Base-by-base conservation (phyloP, 805 yeast genomes). In the Pichia sporocuriosa region DNA sequence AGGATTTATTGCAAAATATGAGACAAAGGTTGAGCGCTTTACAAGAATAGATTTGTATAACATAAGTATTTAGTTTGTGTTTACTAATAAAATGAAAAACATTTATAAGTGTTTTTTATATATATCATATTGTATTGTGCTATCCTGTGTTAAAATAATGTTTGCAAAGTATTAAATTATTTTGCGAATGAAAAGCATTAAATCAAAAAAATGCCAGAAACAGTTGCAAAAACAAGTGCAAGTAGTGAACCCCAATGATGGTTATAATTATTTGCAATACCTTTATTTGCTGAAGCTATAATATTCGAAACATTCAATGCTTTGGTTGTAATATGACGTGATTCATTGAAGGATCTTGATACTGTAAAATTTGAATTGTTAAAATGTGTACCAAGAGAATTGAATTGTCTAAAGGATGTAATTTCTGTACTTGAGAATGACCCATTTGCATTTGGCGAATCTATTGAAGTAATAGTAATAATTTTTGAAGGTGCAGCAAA, bases 11-110 rank as follows among this genome's bases (percentile, higher is more conserved):
- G 41, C 77, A 77, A 49, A 88, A 82, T 51, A 90, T 93, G 97
- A 73, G 95, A 52, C 90, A 89, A 57, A 69, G 97, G 45, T 69
- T 90, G 35, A 79, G 72, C 53, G 97, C 96, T 0, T 65, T 90
- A 46, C 97, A 90, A 57, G 73, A 72, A 40, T 77, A 38, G 43
- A 19, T 20, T 6, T 25, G 31, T 26, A 8, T 24, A 15, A 19
- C n/a, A n/a, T n/a, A n/a, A n/a, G n/a, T n/a, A n/a, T n/a, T n/a
- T n/a, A n/a, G n/a, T n/a, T n/a, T n/a, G n/a, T n/a, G n/a, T n/a
- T n/a, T n/a, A n/a, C n/a, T n/a, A n/a, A n/a, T n/a, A n/a, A n/a
- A n/a, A n/a, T n/a, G n/a, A n/a, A n/a, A n/a, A n/a, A n/a, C n/a
- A n/a, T n/a, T n/a, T n/a, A n/a, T n/a, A n/a, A n/a, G n/a, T n/a